Percentiles rank a stretch among this genome's conserved stretches.
Evolutionary conservation across 1,139 yeast species (phyloP).

Genomic region (Suhomyces bolitotheri): DNA sequence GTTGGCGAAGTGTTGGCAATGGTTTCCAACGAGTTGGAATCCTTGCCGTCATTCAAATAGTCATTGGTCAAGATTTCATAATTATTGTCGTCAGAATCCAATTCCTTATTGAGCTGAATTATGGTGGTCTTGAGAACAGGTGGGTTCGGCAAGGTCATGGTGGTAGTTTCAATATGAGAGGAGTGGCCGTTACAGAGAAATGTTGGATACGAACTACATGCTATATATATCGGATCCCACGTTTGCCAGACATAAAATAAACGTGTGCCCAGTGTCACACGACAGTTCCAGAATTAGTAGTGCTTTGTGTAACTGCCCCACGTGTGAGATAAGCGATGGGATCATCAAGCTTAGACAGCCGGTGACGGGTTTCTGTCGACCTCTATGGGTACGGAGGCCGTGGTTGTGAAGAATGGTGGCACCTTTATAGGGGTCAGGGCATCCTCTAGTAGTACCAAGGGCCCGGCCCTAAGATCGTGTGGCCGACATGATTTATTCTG

Average conservation of each 20-base stretch:
- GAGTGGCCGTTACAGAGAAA: background rate
- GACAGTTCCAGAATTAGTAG: slow-evolving; percentile 1
- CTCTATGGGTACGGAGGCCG: no score
- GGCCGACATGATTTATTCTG: no score
- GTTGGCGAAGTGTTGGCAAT: slow-evolving; percentile 5
- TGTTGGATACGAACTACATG: background rate
- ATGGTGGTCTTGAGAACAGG: slow-evolving; percentile 65
- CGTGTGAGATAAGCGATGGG: slow-evolving; percentile 4
- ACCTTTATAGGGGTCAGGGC: no score
- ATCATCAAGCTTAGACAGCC: no score
- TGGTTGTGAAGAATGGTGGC: no score
- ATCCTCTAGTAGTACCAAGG: no score
- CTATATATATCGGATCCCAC: slow-evolving; percentile 6
- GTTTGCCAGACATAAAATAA: slow-evolving; percentile 4
- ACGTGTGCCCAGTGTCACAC: slow-evolving; percentile 8
- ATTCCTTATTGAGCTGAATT: slow-evolving; percentile 55
- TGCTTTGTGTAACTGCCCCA: slow-evolving; percentile 2
- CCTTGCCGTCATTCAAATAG: slow-evolving; percentile 18
- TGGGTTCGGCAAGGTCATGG: slow-evolving; percentile 47
- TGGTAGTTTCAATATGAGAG: slow-evolving; percentile 1
- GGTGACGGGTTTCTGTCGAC: no score
- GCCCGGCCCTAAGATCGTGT: no score
- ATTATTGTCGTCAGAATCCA: slow-evolving; percentile 44
- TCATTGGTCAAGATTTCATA: slow-evolving; percentile 46
- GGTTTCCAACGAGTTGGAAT: slow-evolving; percentile 5